These are phyloP conservation scores for Trichoderma endophyticum DNA, from an alignment of 2,329 filamentous ascomycete genomes.

Conservation along the genomic window DNA sequence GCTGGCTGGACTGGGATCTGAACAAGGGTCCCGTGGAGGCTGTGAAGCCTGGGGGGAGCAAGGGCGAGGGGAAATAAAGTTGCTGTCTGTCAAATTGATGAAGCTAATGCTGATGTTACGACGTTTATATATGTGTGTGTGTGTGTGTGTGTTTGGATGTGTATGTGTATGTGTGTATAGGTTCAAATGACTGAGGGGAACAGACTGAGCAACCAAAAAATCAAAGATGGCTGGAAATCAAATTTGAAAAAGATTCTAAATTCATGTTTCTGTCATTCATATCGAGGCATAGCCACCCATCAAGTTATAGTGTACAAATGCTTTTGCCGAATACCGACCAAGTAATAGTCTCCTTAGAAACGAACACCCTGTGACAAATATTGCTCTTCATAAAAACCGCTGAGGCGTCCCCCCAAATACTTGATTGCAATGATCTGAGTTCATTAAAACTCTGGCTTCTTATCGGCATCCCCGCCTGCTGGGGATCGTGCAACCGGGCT, in stretches of 20 bases:
- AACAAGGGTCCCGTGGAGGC: constrained; percentile 59
- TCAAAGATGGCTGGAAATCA: neutral
- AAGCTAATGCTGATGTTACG: neutral
- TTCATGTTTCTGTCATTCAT: constrained; percentile 8
- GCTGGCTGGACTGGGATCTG: constrained; percentile 78
- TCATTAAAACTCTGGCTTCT: constrained; percentile 15
- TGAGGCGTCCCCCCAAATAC: neutral
- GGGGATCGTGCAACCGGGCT: constrained; percentile 50
- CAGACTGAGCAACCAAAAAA: neutral
- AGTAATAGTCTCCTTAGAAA: neutral
- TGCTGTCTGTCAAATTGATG: neutral
- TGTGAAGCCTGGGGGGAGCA: constrained; percentile 20
- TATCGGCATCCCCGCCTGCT: constrained; percentile 25
- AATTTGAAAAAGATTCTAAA: neutral
- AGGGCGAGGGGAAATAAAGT: neutral
- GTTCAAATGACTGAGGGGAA: neutral
- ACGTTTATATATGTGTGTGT: neutral
- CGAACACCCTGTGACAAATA: neutral
- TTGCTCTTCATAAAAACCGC: neutral
- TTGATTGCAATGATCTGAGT: neutral
- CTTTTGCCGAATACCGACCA: constrained; percentile 20
- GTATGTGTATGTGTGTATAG: neutral
- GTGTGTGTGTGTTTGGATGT: neutral
- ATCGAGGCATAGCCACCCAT: constrained; percentile 4
- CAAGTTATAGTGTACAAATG: constrained; percentile 6